Conservation (phyloP, 1,284 basidiomycete species). For the Kwoniella shivajii region DNA sequence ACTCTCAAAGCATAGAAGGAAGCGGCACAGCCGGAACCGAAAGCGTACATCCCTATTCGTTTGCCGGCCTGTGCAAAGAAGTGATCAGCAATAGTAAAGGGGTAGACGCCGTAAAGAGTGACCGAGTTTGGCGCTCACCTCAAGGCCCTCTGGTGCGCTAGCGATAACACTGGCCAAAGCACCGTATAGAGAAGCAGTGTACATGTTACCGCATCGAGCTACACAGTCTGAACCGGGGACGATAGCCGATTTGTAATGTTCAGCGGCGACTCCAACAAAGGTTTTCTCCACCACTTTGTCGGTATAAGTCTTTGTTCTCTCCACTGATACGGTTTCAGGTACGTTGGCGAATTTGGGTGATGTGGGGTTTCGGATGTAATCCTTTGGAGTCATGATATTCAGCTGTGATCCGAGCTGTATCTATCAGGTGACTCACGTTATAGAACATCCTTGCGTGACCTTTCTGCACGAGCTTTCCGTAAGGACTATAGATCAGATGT, state of each 20-base stretch:
- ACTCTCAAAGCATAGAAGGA: constrained; percentile 86
- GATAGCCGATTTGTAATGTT: constrained; percentile 70
- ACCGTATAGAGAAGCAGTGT: constrained; percentile 95
- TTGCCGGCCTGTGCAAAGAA: constrained; percentile 61
- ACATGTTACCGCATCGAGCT: constrained; percentile 94
- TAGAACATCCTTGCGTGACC: constrained; percentile 82
- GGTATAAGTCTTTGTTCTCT: constrained; percentile 73
- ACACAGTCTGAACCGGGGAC: constrained; percentile 79
- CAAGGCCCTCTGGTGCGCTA: constrained; percentile 65
- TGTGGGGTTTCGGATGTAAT: constrained; percentile 80
- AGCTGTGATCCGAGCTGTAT: too few species aligned
- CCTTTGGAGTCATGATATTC: constrained; percentile 59
- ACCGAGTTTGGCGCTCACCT: constrained; percentile 57
- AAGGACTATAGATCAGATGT: constrained; percentile 61
- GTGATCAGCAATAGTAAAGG: neutral
- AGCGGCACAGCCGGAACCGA: constrained; percentile 88
- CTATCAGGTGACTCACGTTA: constrained; percentile 50
- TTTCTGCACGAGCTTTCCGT: constrained; percentile 98
- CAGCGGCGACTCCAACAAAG: constrained; percentile 74
- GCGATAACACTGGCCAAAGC: constrained; percentile 83
- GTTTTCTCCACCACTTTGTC: constrained; percentile 97
- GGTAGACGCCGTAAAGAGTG: too few species aligned
- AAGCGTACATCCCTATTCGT: constrained; percentile 88
- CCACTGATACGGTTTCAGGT: constrained; percentile 67
- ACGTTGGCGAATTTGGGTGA: constrained; percentile 74